phyloP scores from a whole-genome alignment of 768 basidiomycete species.

The Lyophyllum semitale region DNA sequence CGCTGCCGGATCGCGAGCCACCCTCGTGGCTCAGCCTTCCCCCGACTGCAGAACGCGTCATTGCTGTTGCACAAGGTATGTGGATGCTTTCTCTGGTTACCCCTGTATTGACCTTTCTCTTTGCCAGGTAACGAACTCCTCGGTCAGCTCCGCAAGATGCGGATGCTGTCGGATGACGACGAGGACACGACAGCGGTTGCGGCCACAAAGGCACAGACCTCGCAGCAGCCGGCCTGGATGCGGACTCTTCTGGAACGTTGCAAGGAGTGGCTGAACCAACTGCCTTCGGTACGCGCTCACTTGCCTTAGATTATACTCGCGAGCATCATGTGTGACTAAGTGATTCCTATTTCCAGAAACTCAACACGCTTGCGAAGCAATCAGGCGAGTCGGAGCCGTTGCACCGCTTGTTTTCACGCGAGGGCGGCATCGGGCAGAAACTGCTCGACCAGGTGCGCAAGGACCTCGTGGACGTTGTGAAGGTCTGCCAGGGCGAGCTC shows the following conservation, averaged over 20 bases:
- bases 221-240: slow-evolving; percentile 95
- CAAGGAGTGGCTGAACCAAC: slow-evolving; percentile 74
- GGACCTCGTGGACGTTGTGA: slow-evolving; percentile 80
- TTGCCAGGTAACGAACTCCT: slow-evolving; percentile 76
- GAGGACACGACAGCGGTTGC: slow-evolving; percentile 57
- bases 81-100: background rate
- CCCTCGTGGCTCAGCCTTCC: slow-evolving; percentile 95
- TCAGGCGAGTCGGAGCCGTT: slow-evolving; percentile 81
- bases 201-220: slow-evolving; percentile 63
- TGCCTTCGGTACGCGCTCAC: slow-evolving; percentile 65
- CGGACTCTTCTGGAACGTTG: slow-evolving; percentile 78
- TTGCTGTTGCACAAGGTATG: slow-evolving; percentile 88
- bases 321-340: background rate
- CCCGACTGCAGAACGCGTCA: slow-evolving; percentile 88
- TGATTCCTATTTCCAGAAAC: slow-evolving; percentile 43
- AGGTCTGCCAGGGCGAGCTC: slow-evolving; percentile 82
- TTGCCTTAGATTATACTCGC: background rate
- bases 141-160: slow-evolving; percentile 90
- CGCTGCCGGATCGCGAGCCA: slow-evolving; percentile 89
- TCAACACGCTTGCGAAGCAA: slow-evolving; percentile 66
- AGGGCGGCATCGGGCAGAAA: slow-evolving; percentile 77
- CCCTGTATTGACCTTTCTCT: slow-evolving; percentile 7
- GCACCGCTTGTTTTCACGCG: slow-evolving; percentile 85
- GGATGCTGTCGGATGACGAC: slow-evolving; percentile 84
- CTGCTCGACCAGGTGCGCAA: slow-evolving; percentile 77